Base-by-base conservation (phyloP, 257 asterid genomes). In the Henckelia pumila region DNA sequence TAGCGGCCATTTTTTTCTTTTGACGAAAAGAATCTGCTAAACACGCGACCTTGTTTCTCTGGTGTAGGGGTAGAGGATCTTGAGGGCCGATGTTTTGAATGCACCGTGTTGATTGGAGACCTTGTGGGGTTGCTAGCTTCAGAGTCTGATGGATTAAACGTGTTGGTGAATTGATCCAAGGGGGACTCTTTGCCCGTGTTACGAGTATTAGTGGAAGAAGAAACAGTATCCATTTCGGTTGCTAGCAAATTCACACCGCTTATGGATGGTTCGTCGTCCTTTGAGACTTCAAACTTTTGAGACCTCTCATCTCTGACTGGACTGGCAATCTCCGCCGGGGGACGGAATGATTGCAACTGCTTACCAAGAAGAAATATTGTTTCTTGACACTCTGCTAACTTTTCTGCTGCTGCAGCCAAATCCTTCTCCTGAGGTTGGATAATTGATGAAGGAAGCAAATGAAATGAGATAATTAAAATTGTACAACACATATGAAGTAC, bases 341-440 rank as follows among this genome's bases (percentile, higher is more conserved):
- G 95, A 70, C 91, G 95, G 61, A 94, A 69, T 58, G 86, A 55
- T 61, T 90, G 83, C 81, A 94, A 62, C 78, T 88, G 97, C 75
- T 91, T 94, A 16, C 97, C 95, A 0, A 94, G 95, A 60, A 94
- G 95, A 64, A 77, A 84, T 61, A 94, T 94, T 71, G 95, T 85
- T 77, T 94, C 95, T 76, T 94, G 99, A 74, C 97, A 94, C 78
- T 88, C 96, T 0, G 96, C 92, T 29, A 94, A 83, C 86, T 88
- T 94, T 77, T 85, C 96, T 21, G 95, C 89, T 40, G 99, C 99
- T 28, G 92, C 95, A 3, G 91, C 80, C 61, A 90, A 71, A 30
- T 93, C 97, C 68, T 78, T 85, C 79, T 91, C 99, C 97, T 91
- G 89, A 61, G 68, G 13, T 29, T 52, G 14, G 24, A 63, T 8